phyloP scores from a whole-genome alignment of 306 rosid species.

The Lathyrus aphaca region DNA sequence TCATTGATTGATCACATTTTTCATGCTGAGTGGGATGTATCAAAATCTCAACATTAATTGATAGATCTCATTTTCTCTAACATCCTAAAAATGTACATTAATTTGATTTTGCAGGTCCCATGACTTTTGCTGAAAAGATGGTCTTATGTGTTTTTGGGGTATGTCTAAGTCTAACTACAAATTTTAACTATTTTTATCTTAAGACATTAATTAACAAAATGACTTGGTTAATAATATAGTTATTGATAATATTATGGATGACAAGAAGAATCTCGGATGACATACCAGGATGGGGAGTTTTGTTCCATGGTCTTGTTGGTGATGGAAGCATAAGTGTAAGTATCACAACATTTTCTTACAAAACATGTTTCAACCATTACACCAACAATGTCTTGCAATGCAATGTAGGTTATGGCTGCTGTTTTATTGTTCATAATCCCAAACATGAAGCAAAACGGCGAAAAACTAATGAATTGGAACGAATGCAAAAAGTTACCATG shows the following conservation, averaged over 20 bases:
- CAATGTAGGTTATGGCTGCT: conserved; percentile 73
- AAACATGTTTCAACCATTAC: too few relatives aligned
- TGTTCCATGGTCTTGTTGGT: conserved; percentile 74
- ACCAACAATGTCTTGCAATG: not conserved
- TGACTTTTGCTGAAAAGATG: conserved; percentile 92
- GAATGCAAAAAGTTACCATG: conserved; percentile 90
- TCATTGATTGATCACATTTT: too few relatives aligned
- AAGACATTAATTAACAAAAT: too few relatives aligned
- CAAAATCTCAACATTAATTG: too few relatives aligned
- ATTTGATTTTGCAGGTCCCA: conserved; percentile 60
- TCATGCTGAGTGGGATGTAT: too few relatives aligned
- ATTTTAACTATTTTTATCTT: not conserved
- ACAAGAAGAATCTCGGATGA: conserved; percentile 85
- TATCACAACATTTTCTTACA: too few relatives aligned
- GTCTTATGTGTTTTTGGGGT: conserved; percentile 73
- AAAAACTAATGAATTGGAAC: conserved; percentile 90
- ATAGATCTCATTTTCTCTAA: too few relatives aligned
- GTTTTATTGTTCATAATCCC: conserved; percentile 83
- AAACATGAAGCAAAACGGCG: conserved; percentile 70
- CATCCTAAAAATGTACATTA: conserved; percentile 7
- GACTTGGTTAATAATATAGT: conserved; percentile 47
- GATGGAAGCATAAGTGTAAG: conserved; percentile 83
- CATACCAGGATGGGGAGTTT: conserved; percentile 90
- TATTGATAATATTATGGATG: conserved; percentile 83
- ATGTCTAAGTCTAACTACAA: conserved; percentile 25